These are phyloP conservation scores for Boletus mariae DNA, from an alignment of 1,284 basidiomycete genomes.

Conservation along the genomic window DNA sequence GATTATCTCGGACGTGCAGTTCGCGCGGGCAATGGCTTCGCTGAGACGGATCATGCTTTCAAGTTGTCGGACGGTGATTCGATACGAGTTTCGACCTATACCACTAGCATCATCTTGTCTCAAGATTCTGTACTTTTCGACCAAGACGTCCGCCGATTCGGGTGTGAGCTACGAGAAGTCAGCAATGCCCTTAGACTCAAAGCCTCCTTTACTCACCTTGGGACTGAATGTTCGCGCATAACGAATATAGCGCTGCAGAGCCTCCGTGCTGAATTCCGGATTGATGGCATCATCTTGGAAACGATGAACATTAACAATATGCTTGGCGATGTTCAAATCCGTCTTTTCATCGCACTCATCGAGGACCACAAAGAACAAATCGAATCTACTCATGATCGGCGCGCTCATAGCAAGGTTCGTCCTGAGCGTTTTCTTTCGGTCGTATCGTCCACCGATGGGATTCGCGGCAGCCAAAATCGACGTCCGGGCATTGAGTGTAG, in stretches of 20 bases:
- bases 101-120: conserved; percentile 91
- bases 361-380: conserved; percentile 97
- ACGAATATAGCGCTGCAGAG: conserved; percentile 93
- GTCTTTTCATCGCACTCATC: conserved; percentile 96
- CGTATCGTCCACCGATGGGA: conserved; percentile 94
- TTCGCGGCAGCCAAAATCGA: conserved; percentile 98
- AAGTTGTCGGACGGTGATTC: conserved; percentile 94
- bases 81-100: conserved; percentile 86
- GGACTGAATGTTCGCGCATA: conserved; percentile 97
- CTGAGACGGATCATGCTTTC: conserved; percentile 97
- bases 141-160: conserved; percentile 88
- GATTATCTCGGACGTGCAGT: conserved; percentile 91
- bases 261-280: conserved; percentile 96
- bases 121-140: conserved; percentile 93
- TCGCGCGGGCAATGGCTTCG: conserved; percentile 96
- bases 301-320: conserved; percentile 97
- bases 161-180: conserved; percentile 68
- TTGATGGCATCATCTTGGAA: conserved; percentile 93
- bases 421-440: conserved; percentile 89
- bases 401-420: conserved; percentile 99
- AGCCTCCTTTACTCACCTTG: conserved; percentile 53
- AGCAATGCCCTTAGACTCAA: conserved; percentile 3
- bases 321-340: conserved; percentile 91
- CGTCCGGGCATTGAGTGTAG: conserved; percentile 95
- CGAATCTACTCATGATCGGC: conserved; percentile 99